A percentile compares a stretch with the other conserved stretches of the same genome.
phyloP scores from a whole-genome alignment of 2,329 filamentous ascomycete species.

The Colletotrichum sp. region DNA sequence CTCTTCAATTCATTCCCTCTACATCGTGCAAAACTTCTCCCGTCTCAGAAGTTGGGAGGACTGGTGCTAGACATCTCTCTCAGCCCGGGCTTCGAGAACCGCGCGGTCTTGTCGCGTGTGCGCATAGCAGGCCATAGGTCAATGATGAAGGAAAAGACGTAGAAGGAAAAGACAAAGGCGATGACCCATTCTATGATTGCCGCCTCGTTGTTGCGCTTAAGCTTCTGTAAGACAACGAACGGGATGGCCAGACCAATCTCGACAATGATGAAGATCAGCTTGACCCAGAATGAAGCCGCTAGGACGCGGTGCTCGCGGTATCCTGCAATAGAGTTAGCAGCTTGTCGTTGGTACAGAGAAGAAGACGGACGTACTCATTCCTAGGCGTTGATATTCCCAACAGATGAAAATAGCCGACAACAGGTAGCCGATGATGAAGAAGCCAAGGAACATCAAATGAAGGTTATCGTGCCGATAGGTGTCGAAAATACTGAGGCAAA shows the following conservation, averaged over 20 bases:
- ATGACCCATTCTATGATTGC: conserved; percentile 83
- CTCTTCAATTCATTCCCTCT: not conserved
- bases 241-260: conserved; percentile 76
- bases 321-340: conserved; percentile 42
- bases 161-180: conserved; percentile 85
- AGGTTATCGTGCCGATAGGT: conserved; percentile 69
- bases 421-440: conserved; percentile 89
- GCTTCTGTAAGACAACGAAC: conserved; percentile 63
- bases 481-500: conserved; percentile 86
- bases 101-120: conserved; percentile 48
- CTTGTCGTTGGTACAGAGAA: not conserved
- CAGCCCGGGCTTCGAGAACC: conserved; percentile 18
- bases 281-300: conserved; percentile 83
- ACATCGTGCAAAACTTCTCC: not conserved
- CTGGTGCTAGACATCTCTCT: not conserved
- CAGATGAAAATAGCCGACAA: conserved; percentile 88
- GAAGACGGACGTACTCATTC: conserved; percentile 60
- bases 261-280: conserved; percentile 82
- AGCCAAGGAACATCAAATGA: conserved; percentile 77
- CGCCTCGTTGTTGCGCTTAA: conserved; percentile 65
- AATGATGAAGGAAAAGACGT: conserved; percentile 84
- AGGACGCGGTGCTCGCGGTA: conserved; percentile 79
- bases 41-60: not conserved
- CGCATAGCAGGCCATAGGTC: conserved; percentile 82
- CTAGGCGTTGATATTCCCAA: conserved; percentile 86